Conservation (phyloP, 2,329 filamentous ascomycete species). For the Xylariomycetidae sp. region DNA sequence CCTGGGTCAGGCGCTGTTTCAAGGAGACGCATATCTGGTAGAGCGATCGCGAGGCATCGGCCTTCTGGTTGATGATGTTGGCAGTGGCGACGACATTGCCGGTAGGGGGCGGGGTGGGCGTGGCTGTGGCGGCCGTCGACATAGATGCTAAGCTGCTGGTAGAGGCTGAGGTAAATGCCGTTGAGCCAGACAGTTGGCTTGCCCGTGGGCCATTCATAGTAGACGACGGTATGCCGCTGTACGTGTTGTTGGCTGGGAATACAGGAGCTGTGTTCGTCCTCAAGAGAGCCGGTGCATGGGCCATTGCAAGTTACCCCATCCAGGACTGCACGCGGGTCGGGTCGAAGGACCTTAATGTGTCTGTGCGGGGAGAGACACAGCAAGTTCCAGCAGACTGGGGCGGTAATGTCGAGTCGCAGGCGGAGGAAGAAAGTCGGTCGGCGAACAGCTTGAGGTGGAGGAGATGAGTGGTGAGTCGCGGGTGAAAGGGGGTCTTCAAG, state of each 20-base stretch:
- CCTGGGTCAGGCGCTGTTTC: constrained; percentile 72
- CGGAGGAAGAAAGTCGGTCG: too few relatives aligned
- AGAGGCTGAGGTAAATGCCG: constrained; percentile 42
- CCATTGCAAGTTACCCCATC: constrained; percentile 41
- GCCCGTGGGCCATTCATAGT: constrained; percentile 49
- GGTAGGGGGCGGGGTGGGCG: constrained; percentile 36
- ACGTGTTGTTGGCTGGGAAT: constrained; percentile 43
- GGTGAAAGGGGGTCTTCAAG: too few relatives aligned
- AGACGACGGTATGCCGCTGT: constrained; percentile 37
- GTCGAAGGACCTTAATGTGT: too few relatives aligned
- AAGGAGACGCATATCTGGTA: constrained; percentile 92
- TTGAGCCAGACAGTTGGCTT: constrained; percentile 59
- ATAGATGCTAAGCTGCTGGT: constrained; percentile 47
- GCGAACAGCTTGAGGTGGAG: too few relatives aligned
- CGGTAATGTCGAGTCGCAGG: too few relatives aligned
- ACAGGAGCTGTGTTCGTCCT: constrained; percentile 53
- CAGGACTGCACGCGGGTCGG: too few relatives aligned
- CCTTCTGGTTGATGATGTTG: constrained; percentile 96
- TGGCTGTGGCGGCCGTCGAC: constrained; percentile 34
- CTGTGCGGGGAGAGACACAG: too few relatives aligned
- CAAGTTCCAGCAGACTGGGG: too few relatives aligned
- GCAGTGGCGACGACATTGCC: constrained; percentile 69
- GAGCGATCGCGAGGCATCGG: constrained; percentile 82
- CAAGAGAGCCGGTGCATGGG: constrained; percentile 50
- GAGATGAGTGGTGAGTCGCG: too few relatives aligned